These are phyloP conservation scores for Eucalyptus curtisii DNA, from an alignment of 345 rosid genomes.

Conservation along the genomic window DNA sequence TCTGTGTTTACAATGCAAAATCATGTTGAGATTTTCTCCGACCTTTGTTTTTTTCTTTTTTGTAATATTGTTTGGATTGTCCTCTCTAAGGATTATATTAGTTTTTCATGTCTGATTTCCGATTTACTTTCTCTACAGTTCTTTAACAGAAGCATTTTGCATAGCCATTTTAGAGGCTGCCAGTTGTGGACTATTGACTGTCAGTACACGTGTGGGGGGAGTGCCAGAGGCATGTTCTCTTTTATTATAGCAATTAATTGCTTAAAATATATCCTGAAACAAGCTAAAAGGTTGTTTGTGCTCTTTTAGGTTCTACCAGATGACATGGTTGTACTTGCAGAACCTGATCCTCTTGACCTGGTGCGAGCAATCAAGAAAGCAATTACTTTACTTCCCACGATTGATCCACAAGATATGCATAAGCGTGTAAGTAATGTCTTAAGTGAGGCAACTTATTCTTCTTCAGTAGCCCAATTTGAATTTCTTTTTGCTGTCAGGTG, in stretches of 20 bases:
- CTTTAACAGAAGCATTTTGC: slow-evolving; percentile 98
- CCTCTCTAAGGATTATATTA: not conserved
- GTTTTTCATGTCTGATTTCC: not conserved
- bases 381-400: slow-evolving; percentile 67
- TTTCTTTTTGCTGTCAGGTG: slow-evolving; percentile 23
- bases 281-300: not conserved
- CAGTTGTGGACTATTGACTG: slow-evolving; percentile 91
- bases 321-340: slow-evolving; percentile 95
- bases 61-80: not conserved
- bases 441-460: not conserved
- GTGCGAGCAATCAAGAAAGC: slow-evolving; percentile 72
- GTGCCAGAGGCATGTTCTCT: slow-evolving; percentile 77
- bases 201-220: slow-evolving; percentile 94
- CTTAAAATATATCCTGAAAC: not conserved
- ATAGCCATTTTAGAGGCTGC: slow-evolving; percentile 98
- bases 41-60: not conserved
- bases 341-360: slow-evolving; percentile 94
- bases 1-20: not conserved
- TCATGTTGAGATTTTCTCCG: not conserved
- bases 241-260: not conserved
- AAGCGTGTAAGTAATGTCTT: slow-evolving; percentile 38
- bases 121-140: slow-evolving; percentile 35
- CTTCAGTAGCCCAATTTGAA: not conserved
- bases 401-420: slow-evolving; percentile 85
- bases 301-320: slow-evolving; percentile 72